Evolutionary conservation across 2,329 filamentous ascomycete genomes (phyloP).

Genomic region (Fusarium mexicanum): DNA sequence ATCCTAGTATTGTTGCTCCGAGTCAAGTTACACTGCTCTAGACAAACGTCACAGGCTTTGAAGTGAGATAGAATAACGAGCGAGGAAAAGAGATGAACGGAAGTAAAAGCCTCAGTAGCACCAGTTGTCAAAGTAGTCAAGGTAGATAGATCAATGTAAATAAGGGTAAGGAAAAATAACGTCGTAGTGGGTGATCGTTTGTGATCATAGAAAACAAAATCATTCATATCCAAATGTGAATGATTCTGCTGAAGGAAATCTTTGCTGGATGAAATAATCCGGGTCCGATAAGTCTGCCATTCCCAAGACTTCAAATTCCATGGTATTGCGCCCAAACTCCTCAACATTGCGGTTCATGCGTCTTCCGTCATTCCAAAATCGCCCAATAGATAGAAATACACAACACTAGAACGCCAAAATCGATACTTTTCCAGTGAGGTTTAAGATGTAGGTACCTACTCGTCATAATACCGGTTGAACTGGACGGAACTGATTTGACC

Average conservation of each 20-base stretch:
- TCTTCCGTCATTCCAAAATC: conserved; percentile 23
- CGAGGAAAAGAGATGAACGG: neutral
- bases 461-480: conserved; percentile 45
- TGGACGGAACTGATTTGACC: conserved; percentile 45
- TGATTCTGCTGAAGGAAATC: conserved; percentile 8
- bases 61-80: neutral
- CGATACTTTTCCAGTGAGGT: conserved; percentile 15
- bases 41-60: neutral
- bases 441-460: conserved; percentile 21
- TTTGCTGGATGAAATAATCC: conserved; percentile 20
- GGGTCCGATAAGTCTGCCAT: conserved; percentile 2
- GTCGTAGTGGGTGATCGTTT: conserved; percentile 20
- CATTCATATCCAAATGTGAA: conserved; percentile 12
- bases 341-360: conserved; percentile 33
- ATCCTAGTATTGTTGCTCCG: neutral
- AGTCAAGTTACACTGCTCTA: neutral
- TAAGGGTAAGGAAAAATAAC: conserved; percentile 7
- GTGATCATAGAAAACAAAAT: conserved; percentile 18
- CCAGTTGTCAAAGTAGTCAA: conserved; percentile 2
- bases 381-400: conserved; percentile 39
- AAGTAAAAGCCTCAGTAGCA: neutral
- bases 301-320: conserved; percentile 4
- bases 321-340: conserved; percentile 42
- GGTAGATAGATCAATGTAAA: conserved; percentile 15
- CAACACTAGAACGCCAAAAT: conserved; percentile 37